Conservation (phyloP, 2,329 filamentous ascomycete genomes). For the Akanthomyces dipterigenus region DNA sequence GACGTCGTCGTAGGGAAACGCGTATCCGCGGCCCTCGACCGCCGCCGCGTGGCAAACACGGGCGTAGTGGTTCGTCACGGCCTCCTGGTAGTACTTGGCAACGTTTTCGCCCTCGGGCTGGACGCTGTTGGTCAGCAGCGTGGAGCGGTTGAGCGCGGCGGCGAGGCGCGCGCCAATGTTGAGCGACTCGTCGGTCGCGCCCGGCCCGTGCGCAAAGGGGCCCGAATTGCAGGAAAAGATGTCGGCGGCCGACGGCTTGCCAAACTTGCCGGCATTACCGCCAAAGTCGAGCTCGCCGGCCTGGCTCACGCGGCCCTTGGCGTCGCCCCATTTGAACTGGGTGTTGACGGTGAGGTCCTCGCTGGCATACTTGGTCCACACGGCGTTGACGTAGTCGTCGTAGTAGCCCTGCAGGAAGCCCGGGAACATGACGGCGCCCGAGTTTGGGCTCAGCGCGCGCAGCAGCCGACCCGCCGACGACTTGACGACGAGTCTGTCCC, state of each 20-base stretch:
- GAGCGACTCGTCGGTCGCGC: constrained; percentile 40
- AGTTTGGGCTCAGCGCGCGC: constrained; percentile 48
- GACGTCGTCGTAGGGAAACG: constrained; percentile 68
- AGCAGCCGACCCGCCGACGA: constrained; percentile 27
- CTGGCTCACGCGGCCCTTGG: constrained; percentile 34
- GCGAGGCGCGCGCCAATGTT: constrained; percentile 67
- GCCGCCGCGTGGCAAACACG: constrained; percentile 57
- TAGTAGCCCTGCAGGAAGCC: constrained; percentile 45
- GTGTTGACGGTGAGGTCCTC: constrained; percentile 45
- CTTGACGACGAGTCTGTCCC: constrained; percentile 45
- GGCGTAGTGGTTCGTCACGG: constrained; percentile 59
- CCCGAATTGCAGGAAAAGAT: constrained; percentile 50
- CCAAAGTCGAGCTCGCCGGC: constrained; percentile 31
- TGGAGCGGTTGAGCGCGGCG: constrained; percentile 69
- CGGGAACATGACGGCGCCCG: constrained; percentile 36
- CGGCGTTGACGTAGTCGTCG: constrained; percentile 40
- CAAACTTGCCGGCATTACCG: constrained; percentile 31
- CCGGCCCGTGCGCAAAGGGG: constrained; percentile 43
- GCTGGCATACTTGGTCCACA: constrained; percentile 43
- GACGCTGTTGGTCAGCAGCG: constrained; percentile 46
- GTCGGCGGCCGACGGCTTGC: constrained; percentile 40
- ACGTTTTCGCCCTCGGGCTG: constrained; percentile 47
- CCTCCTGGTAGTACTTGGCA: constrained; percentile 44
- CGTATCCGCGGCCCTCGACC: constrained; percentile 56
- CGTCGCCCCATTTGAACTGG: constrained; percentile 44